Conservation (phyloP, 805 yeast genomes). For the Pichia eremophila region DNA sequence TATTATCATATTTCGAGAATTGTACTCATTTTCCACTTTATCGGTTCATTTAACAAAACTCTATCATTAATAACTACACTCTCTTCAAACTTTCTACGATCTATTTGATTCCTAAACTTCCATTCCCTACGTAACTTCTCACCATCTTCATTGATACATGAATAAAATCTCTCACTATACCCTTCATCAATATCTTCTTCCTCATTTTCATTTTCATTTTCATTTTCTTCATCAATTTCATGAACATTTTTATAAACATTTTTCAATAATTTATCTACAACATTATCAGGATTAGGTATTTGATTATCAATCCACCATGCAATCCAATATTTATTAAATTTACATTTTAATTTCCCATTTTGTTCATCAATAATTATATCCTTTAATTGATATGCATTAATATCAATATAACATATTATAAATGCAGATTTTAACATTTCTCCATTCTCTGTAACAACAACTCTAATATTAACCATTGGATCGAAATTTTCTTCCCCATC, state of each 20-base stretch:
- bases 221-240: conserved; percentile 1
- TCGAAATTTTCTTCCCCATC: not conserved
- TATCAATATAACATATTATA: conserved; percentile 28
- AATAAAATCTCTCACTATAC: too few species aligned
- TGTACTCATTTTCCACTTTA: conserved; percentile 22
- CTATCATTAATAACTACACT: not conserved
- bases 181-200: not conserved
- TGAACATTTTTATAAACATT: conserved; percentile 39
- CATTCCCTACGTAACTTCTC: too few species aligned
- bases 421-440: conserved; percentile 37
- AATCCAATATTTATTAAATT: conserved; percentile 16
- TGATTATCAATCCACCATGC: conserved; percentile 28
- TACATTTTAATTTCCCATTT: conserved; percentile 1
- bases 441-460: conserved; percentile 2
- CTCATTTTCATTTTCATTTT: not conserved
- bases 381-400: conserved; percentile 22
- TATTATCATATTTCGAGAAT: conserved; percentile 4
- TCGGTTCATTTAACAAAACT: conserved; percentile 12
- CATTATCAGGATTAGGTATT: conserved; percentile 22
- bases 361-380: conserved; percentile 3
- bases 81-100: too few species aligned
- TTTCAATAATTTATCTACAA: conserved; percentile 38
- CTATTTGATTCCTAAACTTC: too few species aligned
- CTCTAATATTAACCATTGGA: conserved; percentile 19
- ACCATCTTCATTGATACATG: too few species aligned